phyloP scores from a whole-genome alignment of 2,329 filamentous ascomycete genomes.

The Venturia carpophila region DNA sequence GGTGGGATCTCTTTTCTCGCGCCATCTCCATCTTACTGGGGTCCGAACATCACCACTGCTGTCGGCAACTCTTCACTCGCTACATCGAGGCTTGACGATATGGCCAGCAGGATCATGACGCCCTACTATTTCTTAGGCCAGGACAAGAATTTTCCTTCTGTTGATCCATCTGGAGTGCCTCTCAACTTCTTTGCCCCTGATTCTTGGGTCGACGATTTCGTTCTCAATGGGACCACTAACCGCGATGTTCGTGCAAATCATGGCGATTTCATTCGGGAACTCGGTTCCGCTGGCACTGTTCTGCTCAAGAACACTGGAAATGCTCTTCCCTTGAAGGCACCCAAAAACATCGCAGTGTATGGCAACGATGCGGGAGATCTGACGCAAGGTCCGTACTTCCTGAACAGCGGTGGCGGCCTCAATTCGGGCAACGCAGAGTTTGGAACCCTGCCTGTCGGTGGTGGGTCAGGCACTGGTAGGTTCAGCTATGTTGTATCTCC shows the following conservation, averaged over 20 bases:
- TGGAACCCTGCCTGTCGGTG: constrained; percentile 61
- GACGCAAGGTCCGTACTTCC: constrained; percentile 44
- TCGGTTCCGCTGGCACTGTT: constrained; percentile 42
- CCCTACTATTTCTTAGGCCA: constrained; percentile 43
- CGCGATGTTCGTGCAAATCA: constrained; percentile 33
- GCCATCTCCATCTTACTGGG: constrained; percentile 44
- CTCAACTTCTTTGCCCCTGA: constrained; percentile 37
- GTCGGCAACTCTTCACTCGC: constrained; percentile 41
- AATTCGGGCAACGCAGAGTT: constrained; percentile 55
- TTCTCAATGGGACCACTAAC: constrained; percentile 24
- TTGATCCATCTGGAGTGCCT: constrained; percentile 20
- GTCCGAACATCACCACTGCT: constrained; percentile 45
- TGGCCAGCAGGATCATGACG: constrained; percentile 38
- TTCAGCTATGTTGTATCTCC: constrained; percentile 38
- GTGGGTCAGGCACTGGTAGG: constrained; percentile 52
- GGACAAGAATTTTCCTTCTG: constrained; percentile 34
- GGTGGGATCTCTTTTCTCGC: constrained; percentile 25
- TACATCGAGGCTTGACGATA: constrained; percentile 35
- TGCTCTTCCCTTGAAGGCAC: constrained; percentile 60
- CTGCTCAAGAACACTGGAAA: constrained; percentile 57
- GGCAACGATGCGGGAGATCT: constrained; percentile 78
- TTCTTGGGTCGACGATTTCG: constrained; percentile 9
- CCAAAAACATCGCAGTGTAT: constrained; percentile 56
- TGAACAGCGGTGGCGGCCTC: constrained; percentile 51
- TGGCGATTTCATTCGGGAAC: constrained; percentile 31